phyloP scores from a whole-genome alignment of 352 stramenopile genomes.

The Phytopythium ostracodes region DNA sequence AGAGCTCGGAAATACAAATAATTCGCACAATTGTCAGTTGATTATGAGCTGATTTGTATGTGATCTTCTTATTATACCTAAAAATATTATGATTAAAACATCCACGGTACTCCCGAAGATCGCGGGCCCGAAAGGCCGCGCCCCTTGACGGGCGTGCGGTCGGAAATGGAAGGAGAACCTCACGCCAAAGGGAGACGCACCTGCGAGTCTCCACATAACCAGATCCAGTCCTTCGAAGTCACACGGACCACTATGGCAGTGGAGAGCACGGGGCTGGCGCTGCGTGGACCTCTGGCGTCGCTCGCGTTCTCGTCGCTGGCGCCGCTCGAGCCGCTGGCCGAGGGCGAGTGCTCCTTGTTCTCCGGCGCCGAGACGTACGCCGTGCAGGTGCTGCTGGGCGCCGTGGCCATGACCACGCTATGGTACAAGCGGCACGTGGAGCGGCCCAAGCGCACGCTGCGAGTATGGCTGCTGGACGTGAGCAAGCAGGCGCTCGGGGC shows the following conservation, averaged over 20 bases:
- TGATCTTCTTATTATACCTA: background rate
- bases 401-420: conserved; percentile 63
- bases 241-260: background rate
- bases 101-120: background rate
- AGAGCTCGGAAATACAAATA: background rate
- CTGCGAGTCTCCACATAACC: too few relatives aligned
- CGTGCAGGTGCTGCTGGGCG: conserved; percentile 61
- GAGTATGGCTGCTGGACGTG: conserved; percentile 82
- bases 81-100: background rate
- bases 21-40: background rate
- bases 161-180: too few relatives aligned
- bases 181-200: too few relatives aligned
- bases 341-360: conserved; percentile 54
- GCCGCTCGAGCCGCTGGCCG: conserved; percentile 7
- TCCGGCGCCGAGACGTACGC: conserved; percentile 64
- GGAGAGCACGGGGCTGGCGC: background rate
- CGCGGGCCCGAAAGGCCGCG: background rate
- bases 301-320: background rate
- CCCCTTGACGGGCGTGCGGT: background rate
- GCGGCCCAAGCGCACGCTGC: conserved; percentile 51
- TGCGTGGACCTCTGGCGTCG: background rate
- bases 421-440: conserved; percentile 87
- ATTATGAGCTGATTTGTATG: background rate
- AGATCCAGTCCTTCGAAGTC: background rate
- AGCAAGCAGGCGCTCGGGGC: conserved; percentile 79